These are phyloP conservation scores for Volvariella surrecta DNA, from an alignment of 1,284 basidiomycete species.

Conservation along the genomic window DNA sequence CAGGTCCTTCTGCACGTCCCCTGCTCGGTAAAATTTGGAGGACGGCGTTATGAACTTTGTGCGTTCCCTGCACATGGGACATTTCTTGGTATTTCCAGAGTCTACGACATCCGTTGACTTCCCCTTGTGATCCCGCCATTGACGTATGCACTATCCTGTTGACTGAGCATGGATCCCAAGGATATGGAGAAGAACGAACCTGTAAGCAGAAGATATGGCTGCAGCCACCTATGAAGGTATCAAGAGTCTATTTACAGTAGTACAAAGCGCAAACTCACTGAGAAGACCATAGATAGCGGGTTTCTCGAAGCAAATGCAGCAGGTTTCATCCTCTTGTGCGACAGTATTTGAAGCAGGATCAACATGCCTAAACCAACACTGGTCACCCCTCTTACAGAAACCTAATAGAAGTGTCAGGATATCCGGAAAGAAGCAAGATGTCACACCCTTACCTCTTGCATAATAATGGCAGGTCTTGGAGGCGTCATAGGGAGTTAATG, in stretches of 20 bases:
- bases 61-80: conserved; percentile 59
- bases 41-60: conserved; percentile 66
- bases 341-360: conserved; percentile 13
- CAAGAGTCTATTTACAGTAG: conserved; percentile 4
- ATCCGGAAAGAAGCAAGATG: neutral
- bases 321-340: conserved; percentile 32
- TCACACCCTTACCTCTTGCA: conserved; percentile 37
- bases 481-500: conserved; percentile 59
- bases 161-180: conserved; percentile 6
- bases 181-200: conserved; percentile 25
- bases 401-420: conserved; percentile 25
- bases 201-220: conserved; percentile 66
- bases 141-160: conserved; percentile 51
- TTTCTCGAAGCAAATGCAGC: conserved; percentile 67
- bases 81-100: conserved; percentile 58
- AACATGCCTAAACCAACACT: conserved; percentile 66
- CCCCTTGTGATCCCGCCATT: conserved; percentile 55
- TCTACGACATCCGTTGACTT: conserved; percentile 42
- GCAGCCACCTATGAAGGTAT: conserved; percentile 41
- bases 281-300: conserved; percentile 62
- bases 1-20: conserved; percentile 39
- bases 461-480: conserved; percentile 60
- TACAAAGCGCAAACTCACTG: conserved; percentile 28
- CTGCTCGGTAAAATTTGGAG: conserved; percentile 49
- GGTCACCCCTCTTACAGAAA: conserved; percentile 54